These are phyloP conservation scores for Malassezia psittaci DNA, from an alignment of 1,284 basidiomycete species.

Conservation along the genomic window DNA sequence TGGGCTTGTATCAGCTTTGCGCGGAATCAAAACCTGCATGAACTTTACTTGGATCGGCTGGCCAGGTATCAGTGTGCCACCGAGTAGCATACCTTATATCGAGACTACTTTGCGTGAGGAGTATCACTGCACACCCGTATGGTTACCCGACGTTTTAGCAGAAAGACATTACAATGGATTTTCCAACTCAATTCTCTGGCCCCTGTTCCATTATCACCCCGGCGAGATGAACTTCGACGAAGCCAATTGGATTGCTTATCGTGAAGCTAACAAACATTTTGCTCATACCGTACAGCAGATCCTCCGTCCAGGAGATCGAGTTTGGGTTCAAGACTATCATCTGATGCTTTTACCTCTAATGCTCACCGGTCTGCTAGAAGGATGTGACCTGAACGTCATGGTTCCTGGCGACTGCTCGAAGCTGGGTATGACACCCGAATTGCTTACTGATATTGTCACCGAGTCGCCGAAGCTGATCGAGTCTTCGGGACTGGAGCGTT, in stretches of 20 bases:
- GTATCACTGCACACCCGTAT: conserved; percentile 93
- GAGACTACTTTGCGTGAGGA: conserved; percentile 68
- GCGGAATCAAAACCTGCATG: conserved; percentile 44
- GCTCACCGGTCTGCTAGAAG: conserved; percentile 72
- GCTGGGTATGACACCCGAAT: conserved; percentile 2
- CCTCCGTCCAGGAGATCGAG: conserved; percentile 68
- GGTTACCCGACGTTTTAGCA: conserved; percentile 90
- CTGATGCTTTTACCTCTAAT: conserved; percentile 94
- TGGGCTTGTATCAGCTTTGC: conserved; percentile 44
- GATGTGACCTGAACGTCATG: conserved; percentile 15
- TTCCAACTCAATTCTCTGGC: conserved; percentile 98
- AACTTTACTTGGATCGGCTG: conserved; percentile 48
- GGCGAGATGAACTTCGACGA: conserved; percentile 89
- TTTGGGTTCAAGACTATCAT: conserved; percentile 66
- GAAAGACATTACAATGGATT: conserved; percentile 97
- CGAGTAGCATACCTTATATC: conserved; percentile 37
- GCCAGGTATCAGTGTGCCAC: conserved; percentile 40
- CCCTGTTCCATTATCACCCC: conserved; percentile 88
- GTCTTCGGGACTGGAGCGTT: background rate
- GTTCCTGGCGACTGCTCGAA: conserved; percentile 11
- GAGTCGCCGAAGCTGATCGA: background rate
- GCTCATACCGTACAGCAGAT: conserved; percentile 74
- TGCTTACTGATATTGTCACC: background rate
- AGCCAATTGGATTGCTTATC: conserved; percentile 92
- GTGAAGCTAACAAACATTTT: conserved; percentile 90